phyloP scores from a whole-genome alignment of 768 basidiomycete species.

The Mycena alexandri region DNA sequence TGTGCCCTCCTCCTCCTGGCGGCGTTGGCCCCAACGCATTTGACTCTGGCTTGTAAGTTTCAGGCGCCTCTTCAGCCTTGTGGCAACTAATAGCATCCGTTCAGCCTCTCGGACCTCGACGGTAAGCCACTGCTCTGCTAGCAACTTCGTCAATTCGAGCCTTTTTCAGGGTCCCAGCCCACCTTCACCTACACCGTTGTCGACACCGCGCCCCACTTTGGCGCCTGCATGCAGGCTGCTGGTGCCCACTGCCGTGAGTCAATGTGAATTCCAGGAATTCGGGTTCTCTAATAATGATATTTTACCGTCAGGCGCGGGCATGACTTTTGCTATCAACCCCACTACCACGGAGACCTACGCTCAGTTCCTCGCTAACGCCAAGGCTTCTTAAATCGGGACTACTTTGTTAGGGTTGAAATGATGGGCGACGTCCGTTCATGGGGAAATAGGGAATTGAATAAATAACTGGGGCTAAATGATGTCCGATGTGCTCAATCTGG shows the following conservation, averaged over 20 bases:
- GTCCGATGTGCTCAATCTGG: too few species aligned
- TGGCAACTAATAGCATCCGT: not conserved
- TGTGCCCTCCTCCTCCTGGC: conserved; percentile 41
- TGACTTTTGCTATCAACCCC: conserved; percentile 34
- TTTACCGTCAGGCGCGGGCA: conserved; percentile 18
- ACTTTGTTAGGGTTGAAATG: not conserved
- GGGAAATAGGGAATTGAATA: too few species aligned
- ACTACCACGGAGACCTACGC: conserved; percentile 30
- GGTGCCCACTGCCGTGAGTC: conserved; percentile 37
- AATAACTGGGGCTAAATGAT: too few species aligned
- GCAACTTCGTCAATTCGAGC: too few species aligned
- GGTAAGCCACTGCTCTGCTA: not conserved
- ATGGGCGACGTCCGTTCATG: too few species aligned
- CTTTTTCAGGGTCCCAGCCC: conserved; percentile 6
- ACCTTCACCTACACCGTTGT: conserved; percentile 31
- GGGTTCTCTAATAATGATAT: not conserved
- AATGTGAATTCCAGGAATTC: not conserved
- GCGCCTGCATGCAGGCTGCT: conserved; percentile 39
- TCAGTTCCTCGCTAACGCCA: conserved; percentile 27
- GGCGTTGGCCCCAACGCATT: conserved; percentile 35
- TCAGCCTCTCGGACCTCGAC: conserved; percentile 35
- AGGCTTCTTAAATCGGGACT: conserved; percentile 17
- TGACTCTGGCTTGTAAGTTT: conserved; percentile 39
- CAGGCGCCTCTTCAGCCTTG: not conserved
- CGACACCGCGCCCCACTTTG: conserved; percentile 37